Conservation (phyloP, 2,329 filamentous ascomycete species). For the Diplodia scrobiculata region DNA sequence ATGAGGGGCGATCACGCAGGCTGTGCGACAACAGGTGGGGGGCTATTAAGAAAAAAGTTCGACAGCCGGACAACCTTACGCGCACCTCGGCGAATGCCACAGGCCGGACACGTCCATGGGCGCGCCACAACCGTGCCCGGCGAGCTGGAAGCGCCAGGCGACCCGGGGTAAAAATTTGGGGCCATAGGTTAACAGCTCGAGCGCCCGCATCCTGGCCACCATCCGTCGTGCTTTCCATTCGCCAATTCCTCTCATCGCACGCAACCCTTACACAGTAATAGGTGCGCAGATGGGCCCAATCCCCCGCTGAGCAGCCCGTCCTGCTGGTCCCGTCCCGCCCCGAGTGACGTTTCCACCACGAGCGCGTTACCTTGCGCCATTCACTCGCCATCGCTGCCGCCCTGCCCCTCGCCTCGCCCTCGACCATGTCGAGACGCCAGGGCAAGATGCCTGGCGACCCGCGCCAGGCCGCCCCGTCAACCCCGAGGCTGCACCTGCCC, state of each 20-base stretch:
- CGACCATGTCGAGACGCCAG: slow-evolving; percentile 21
- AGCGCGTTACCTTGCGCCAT: slow-evolving; percentile 24
- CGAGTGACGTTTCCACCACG: slow-evolving; percentile 6
- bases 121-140: too few species aligned
- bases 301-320: slow-evolving; percentile 22
- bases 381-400: slow-evolving; percentile 16
- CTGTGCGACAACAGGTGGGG: not conserved
- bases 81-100: slow-evolving; percentile 1
- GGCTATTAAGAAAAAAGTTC: not conserved
- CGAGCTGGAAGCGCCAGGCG: too few species aligned
- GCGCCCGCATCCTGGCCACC: slow-evolving; percentile 17
- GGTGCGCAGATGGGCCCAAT: slow-evolving; percentile 12
- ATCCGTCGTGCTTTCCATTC: not conserved
- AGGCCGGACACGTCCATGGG: too few species aligned
- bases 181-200: not conserved
- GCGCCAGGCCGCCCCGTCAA: not conserved
- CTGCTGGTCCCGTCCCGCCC: slow-evolving; percentile 10
- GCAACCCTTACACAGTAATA: slow-evolving; percentile 7
- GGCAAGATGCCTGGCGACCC: slow-evolving; percentile 16
- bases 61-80: too few species aligned
- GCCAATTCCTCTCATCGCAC: slow-evolving; percentile 19
- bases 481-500: slow-evolving; percentile 26
- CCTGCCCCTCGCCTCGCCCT: not conserved
- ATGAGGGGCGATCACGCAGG: slow-evolving; percentile 21
- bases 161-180: too few species aligned